Conservation (phyloP, 345 rosid species). For the Chamaenerion angustifolium region DNA sequence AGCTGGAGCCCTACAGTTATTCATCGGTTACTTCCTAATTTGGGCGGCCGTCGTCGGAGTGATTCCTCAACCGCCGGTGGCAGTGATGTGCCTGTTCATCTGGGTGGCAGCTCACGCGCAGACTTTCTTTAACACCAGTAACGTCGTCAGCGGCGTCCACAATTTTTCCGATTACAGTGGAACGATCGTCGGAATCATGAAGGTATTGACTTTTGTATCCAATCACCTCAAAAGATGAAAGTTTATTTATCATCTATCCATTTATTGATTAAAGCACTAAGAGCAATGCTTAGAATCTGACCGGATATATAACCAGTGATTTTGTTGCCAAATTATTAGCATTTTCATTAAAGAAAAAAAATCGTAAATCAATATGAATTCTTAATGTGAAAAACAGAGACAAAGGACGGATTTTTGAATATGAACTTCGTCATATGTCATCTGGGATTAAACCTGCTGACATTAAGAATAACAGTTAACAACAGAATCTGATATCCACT, state of each 20-base stretch:
- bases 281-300: too few species aligned
- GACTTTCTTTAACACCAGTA: slow-evolving; percentile 59
- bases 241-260: neutral
- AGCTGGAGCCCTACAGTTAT: slow-evolving; percentile 55
- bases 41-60: slow-evolving; percentile 77
- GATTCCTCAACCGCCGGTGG: slow-evolving; percentile 46
- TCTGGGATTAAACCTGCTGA: too few species aligned
- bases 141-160: slow-evolving; percentile 62
- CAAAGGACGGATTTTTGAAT: too few species aligned
- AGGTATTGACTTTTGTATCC: slow-evolving; percentile 23
- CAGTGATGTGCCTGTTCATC: slow-evolving; percentile 63
- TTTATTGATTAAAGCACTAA: too few species aligned
- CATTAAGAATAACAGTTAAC: too few species aligned
- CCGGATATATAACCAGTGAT: too few species aligned
- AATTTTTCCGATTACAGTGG: slow-evolving; percentile 65
- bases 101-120: slow-evolving; percentile 58
- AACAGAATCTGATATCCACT: too few species aligned
- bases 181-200: slow-evolving; percentile 78
- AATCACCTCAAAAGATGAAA: neutral
- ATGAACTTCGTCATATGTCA: too few species aligned
- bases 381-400: too few species aligned
- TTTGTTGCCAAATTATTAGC: too few species aligned
- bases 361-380: too few species aligned
- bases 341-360: too few species aligned
- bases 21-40: slow-evolving; percentile 61